phyloP scores from a whole-genome alignment of 768 basidiomycete species.

The Xerocomus brunneocitrinus region DNA sequence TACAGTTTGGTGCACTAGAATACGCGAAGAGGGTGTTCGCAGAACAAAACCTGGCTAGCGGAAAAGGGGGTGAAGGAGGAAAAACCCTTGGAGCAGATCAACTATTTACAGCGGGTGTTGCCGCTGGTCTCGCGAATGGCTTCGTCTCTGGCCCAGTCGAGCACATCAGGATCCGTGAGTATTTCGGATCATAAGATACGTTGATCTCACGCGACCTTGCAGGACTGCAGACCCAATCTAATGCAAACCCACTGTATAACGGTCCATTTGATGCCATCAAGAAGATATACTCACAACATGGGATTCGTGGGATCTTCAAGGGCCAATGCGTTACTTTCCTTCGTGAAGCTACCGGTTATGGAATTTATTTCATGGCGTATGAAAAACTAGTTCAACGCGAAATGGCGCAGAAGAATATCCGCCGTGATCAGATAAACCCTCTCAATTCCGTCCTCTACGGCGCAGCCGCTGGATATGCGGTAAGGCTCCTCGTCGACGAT shows the following conservation, averaged over 20 bases:
- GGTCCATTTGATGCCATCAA: slow-evolving; percentile 87
- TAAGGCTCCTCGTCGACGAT: slow-evolving; percentile 36
- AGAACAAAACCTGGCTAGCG: slow-evolving; percentile 50
- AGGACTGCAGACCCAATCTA: slow-evolving; percentile 91
- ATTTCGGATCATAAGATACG: background rate
- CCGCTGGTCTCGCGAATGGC: slow-evolving; percentile 87
- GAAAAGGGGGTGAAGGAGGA: slow-evolving; percentile 64
- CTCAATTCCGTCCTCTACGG: slow-evolving; percentile 81
- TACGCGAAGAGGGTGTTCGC: slow-evolving; percentile 78
- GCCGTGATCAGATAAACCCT: slow-evolving; percentile 72
- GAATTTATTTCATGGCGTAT: slow-evolving; percentile 87
- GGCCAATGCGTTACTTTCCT: slow-evolving; percentile 86
- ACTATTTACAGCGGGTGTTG: slow-evolving; percentile 70
- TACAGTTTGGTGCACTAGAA: slow-evolving; percentile 91
- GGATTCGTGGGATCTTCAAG: slow-evolving; percentile 85
- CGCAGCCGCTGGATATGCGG: slow-evolving; percentile 88
- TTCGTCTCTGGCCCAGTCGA: slow-evolving; percentile 95
- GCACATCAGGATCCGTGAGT: slow-evolving; percentile 77
- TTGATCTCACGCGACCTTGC: slow-evolving; percentile 6
- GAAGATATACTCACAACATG: slow-evolving; percentile 73
- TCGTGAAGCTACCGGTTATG: slow-evolving; percentile 80
- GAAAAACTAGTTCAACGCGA: slow-evolving; percentile 89
- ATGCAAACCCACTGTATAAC: slow-evolving; percentile 65
- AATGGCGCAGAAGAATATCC: slow-evolving; percentile 66
- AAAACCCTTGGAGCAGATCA: slow-evolving; percentile 56